Conservation (phyloP, 495 filamentous ascomycete genomes). For the Penicillium verhagenii region DNA sequence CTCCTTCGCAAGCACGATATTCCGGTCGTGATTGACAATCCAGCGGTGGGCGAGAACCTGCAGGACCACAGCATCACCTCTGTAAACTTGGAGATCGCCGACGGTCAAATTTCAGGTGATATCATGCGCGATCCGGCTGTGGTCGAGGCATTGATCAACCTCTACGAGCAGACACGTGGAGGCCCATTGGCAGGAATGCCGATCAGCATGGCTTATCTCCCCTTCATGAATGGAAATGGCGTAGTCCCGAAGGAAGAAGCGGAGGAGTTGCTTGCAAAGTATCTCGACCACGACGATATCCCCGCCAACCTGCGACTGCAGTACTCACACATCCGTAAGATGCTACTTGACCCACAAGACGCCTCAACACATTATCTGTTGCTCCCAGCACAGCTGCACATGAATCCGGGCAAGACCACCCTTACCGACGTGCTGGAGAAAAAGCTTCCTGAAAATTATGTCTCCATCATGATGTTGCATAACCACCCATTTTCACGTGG, state of each 20-base stretch:
- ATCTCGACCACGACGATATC: constrained; percentile 16
- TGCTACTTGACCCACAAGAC: constrained; percentile 28
- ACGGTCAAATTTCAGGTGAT: constrained; percentile 41
- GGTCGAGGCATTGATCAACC: constrained; percentile 31
- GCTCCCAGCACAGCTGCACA: constrained; percentile 34
- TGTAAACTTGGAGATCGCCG: constrained; percentile 41
- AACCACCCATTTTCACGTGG: constrained; percentile 14
- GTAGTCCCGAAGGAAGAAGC: constrained; percentile 23
- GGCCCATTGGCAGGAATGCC: constrained; percentile 40
- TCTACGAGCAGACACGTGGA: constrained; percentile 31
- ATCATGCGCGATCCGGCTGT: constrained; percentile 40
- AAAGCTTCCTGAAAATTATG: constrained; percentile 13
- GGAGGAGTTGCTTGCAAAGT: constrained; percentile 23
- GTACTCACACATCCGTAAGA: constrained; percentile 28
- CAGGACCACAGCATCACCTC: constrained; percentile 37
- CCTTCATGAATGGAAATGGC: constrained; percentile 38
- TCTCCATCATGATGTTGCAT: constrained; percentile 17
- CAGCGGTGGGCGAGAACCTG: constrained; percentile 44
- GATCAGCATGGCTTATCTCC: constrained; percentile 43
- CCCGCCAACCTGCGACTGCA: constrained; percentile 16
- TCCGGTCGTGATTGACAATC: constrained; percentile 34
- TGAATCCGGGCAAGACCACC: constrained; percentile 28
- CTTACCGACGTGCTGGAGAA: constrained; percentile 28
- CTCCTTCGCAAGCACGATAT: constrained; percentile 32
- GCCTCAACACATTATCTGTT: constrained; percentile 38